Percentiles rank a stretch among this genome's conserved stretches.
These are phyloP conservation scores for Barnettozyma botsteinii DNA, from an alignment of 805 yeast genomes.

Conservation along the genomic window DNA sequence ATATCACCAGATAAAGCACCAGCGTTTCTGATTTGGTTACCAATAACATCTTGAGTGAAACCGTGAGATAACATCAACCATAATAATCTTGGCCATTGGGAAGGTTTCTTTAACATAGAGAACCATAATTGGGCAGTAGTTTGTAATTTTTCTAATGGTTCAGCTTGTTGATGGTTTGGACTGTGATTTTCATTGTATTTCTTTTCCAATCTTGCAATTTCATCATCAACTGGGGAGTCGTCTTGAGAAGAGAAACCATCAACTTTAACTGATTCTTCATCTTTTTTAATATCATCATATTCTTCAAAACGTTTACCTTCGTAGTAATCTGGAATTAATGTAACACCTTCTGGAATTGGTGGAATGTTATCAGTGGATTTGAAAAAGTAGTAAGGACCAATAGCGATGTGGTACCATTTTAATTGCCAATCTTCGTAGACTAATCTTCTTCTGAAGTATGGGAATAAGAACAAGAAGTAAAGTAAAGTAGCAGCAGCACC, in stretches of 20 bases:
- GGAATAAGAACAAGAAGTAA: conserved; percentile 50
- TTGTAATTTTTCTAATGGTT: conserved; percentile 24
- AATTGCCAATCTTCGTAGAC: conserved; percentile 63
- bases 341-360: conserved; percentile 57
- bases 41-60: conserved; percentile 56
- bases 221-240: conserved; percentile 19
- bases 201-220: conserved; percentile 17
- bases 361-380: conserved; percentile 53
- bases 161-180: neutral
- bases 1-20: conserved; percentile 43
- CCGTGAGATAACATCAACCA: conserved; percentile 54
- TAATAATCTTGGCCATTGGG: conserved; percentile 46
- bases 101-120: conserved; percentile 40
- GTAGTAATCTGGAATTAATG: conserved; percentile 58
- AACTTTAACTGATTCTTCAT: conserved; percentile 8
- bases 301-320: conserved; percentile 44
- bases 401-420: conserved; percentile 45
- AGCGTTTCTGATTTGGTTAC: conserved; percentile 34
- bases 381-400: conserved; percentile 55
- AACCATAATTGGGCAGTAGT: conserved; percentile 35
- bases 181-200: conserved; percentile 12
- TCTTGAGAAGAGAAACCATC: conserved; percentile 21
- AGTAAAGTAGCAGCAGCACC: conserved; percentile 50
- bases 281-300: conserved; percentile 5
- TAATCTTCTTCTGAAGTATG: conserved; percentile 56